Evolutionary conservation across 345 rosid species (phyloP).

Genomic region (Linum lewisii): DNA sequence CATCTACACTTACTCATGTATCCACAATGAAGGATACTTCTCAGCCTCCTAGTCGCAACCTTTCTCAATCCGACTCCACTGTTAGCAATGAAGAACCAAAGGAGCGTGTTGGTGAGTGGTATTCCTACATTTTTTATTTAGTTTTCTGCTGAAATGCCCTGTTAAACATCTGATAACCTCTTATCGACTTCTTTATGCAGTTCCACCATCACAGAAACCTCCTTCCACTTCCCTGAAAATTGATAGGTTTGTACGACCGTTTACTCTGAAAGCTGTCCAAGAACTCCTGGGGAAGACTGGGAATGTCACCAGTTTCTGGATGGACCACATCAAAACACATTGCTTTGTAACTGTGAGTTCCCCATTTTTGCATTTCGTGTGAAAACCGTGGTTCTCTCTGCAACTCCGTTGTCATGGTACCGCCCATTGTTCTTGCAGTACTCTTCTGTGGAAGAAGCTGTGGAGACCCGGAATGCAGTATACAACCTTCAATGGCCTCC

Average conservation of each 20-base stretch:
- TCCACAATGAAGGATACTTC: conserved; percentile 44
- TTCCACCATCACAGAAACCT: conserved; percentile 75
- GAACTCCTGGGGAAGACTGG: conserved; percentile 92
- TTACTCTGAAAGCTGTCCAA: conserved; percentile 93
- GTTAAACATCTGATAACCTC: conserved; percentile 4
- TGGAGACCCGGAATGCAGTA: conserved; percentile 75
- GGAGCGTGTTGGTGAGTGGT: conserved; percentile 76
- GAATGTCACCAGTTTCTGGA: conserved; percentile 71
- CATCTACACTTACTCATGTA: conserved; percentile 22
- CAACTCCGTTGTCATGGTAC: too few species aligned
- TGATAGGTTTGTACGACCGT: conserved; percentile 88
- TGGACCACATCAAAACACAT: conserved; percentile 96
- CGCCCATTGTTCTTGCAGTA: conserved; percentile 45
- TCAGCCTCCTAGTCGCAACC: conserved; percentile 42
- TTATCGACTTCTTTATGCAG: conserved; percentile 31
- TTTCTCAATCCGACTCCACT: conserved; percentile 54
- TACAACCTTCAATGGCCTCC: conserved; percentile 92
- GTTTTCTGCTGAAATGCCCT: not conserved
- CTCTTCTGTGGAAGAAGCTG: conserved; percentile 76
- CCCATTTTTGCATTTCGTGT: not conserved
- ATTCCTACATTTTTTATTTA: not conserved
- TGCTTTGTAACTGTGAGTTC: conserved; percentile 78
- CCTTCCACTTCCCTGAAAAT: conserved; percentile 76
- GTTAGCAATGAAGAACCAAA: conserved; percentile 57
- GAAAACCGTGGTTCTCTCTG: too few species aligned